These are phyloP conservation scores for Metschnikowia amazonensis DNA, from an alignment of 805 yeast genomes.

Conservation along the genomic window DNA sequence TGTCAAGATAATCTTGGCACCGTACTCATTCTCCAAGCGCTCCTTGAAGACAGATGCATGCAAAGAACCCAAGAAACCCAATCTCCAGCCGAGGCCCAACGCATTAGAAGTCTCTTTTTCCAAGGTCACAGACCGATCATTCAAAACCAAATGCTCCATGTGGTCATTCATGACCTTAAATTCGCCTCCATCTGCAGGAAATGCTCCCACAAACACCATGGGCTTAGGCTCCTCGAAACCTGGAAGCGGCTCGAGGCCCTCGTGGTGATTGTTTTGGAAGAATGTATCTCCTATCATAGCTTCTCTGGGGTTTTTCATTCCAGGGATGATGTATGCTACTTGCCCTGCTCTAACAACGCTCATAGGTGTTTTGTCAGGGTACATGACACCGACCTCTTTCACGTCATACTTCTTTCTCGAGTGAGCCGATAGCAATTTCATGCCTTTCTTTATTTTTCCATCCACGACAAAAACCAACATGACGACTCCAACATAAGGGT, in stretches of 20 bases:
- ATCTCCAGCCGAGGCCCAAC: constrained; percentile 95
- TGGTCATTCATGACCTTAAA: constrained; percentile 87
- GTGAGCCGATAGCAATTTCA: constrained; percentile 72
- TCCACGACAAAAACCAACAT: constrained; percentile 80
- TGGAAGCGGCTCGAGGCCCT: constrained; percentile 69
- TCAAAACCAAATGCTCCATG: constrained; percentile 79
- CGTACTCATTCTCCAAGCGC: constrained; percentile 88
- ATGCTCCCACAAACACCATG: constrained; percentile 98
- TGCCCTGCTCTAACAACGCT: constrained; percentile 77
- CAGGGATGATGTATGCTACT: constrained; percentile 92
- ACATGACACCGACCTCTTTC: constrained; percentile 92
- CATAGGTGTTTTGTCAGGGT: constrained; percentile 76
- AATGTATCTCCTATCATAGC: constrained; percentile 92
- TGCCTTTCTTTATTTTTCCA: constrained; percentile 72
- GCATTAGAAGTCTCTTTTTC: constrained; percentile 92
- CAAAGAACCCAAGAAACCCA: constrained; percentile 89
- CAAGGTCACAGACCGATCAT: constrained; percentile 86
- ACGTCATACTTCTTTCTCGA: constrained; percentile 76
- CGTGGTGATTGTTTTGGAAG: constrained; percentile 53
- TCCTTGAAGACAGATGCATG: constrained; percentile 96
- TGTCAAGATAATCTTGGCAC: constrained; percentile 85
- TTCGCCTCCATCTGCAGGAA: constrained; percentile 92
- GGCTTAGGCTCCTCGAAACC: constrained; percentile 97
- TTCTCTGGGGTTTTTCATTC: constrained; percentile 83
- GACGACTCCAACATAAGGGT: constrained; percentile 86